Evolutionary conservation across 2,329 filamentous ascomycete species (phyloP), one percentile per base, ranked within the genome.

Genomic region (Pestalotiopsis sp.): DNA sequence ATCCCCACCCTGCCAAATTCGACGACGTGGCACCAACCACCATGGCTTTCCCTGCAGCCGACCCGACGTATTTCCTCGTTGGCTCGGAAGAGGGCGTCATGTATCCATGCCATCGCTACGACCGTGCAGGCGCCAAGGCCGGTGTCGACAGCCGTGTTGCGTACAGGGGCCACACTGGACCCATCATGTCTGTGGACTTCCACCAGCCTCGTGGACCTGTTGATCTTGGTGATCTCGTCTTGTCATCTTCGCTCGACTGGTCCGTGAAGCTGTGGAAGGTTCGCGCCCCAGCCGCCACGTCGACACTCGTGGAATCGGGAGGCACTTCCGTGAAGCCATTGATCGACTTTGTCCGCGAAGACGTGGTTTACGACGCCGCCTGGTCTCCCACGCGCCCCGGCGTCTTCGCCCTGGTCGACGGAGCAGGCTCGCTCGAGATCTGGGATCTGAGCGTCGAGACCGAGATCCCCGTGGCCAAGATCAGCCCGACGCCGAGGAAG

Each of bases 231-330:
- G 97, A 99, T 76, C 85, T 99, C 5, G 93, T 98, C 69, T 88
- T 99, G 64, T 95, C 92, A n/a, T 93, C 93, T 3, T 95, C 93
- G 58, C 86, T 99, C 7, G 96, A 99, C 83, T 99, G 96, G 96
- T 97, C 92, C 74, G 94, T 98, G 74, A 98, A 97, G 82, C 85
- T 99, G 17, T 99, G 96, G 96, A 96, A 96, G 80, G 92, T 97
- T 14, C 92, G 94, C 56, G 91, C 93, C 1, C 93, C 93, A 1
- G 92, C 92, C 0, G 91, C 92, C 2, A 91, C 90, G 4, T 90
- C 89, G 17, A 91, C 91, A 0, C 85, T 86, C 31, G 85, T 83
- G 13, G 80, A 82, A 27, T 77, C 75, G 52, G 76, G 76, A 7
- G 85, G 88, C 71, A 82, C 84, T 57, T 79, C 81, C 41, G 90